These are phyloP conservation scores for Diaporthe sp. DNA, from an alignment of 2,329 filamentous ascomycete species.

Conservation along the genomic window DNA sequence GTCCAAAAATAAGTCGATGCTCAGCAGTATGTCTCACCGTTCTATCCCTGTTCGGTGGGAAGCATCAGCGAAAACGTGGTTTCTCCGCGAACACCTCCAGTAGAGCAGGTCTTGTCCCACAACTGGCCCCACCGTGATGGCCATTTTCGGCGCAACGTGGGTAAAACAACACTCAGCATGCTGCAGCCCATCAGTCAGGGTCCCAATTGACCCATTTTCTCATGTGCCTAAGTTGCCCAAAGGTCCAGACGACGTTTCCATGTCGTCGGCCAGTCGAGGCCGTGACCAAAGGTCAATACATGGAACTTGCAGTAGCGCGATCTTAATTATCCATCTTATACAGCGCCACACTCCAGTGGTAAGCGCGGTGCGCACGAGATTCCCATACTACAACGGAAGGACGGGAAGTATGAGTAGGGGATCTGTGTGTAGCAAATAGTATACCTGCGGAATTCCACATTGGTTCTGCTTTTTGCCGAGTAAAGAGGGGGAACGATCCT, in stretches of 20 bases:
- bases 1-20: constrained; percentile 8
- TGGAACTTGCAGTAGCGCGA: not conserved
- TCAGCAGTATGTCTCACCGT: not conserved
- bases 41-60: not conserved
- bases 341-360: not conserved
- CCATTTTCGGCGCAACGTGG: not conserved
- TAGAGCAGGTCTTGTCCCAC: not conserved
- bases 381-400: not conserved
- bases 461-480: not conserved
- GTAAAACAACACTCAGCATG: not conserved
- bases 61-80: not conserved
- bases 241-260: not conserved
- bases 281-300: not conserved
- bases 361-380: not conserved
- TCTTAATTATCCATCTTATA: not conserved
- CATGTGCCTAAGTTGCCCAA: not conserved
- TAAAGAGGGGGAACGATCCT: not conserved
- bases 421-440: too few species aligned
- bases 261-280: not conserved
- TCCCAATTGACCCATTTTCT: not conserved
- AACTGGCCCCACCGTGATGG: not conserved
- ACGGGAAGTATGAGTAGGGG: not conserved
- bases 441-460: not conserved
- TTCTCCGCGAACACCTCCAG: not conserved
- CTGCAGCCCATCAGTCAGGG: not conserved